Base-by-base conservation (phyloP, 2,329 filamentous ascomycete species). In the Mycocentrospora acerina region DNA sequence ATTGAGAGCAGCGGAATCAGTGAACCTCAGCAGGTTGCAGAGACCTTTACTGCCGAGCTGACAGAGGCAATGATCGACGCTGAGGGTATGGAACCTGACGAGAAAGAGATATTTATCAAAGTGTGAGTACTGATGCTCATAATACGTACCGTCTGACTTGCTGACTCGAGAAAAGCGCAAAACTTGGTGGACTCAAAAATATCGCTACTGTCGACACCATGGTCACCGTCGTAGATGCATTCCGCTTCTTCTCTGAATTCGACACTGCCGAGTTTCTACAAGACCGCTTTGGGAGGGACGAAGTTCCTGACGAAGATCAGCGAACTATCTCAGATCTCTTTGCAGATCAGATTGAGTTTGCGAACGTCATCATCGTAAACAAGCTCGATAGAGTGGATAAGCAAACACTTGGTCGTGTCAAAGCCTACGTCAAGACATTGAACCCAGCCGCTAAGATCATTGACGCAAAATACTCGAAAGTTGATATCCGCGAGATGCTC, bases 261-360 rank as follows among this genome's bases (percentile, higher is more conserved):
- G 79, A 85, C 51, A 88, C 85, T 0, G 73, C 76, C 1, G 82
- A 88, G 40, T 75, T 88, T 11, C 66, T 88, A 0, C 83, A 82
- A 1, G 76, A 81, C 15, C 76, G 85, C 2, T 80, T 78, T 38
- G 72, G 74, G 2, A 62, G 72, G 10, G 74, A 82, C 4, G 81
- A 84, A 37, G 59, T 63, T 0, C 78, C 4, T 61, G 79, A 65
- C 0, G 85, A 88, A 48, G 85, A 89, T 43, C 83, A 89, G 49
- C 71, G 85, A 0, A 88, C 83, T 0, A 84, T 89, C 2, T 86
- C 83, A 0, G 84, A 88, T 49, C 73, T 89, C 0, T 85, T 88
- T 76, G 83, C 86, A 0, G 85, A 88, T 51, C 85, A 88, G 55
- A 85, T 88, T 42, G 85, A 89, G 63, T 89, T 89, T 51, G 83